These are phyloP conservation scores for Cicer arietinum DNA, from an alignment of 306 rosid species.

Conservation along the genomic window DNA sequence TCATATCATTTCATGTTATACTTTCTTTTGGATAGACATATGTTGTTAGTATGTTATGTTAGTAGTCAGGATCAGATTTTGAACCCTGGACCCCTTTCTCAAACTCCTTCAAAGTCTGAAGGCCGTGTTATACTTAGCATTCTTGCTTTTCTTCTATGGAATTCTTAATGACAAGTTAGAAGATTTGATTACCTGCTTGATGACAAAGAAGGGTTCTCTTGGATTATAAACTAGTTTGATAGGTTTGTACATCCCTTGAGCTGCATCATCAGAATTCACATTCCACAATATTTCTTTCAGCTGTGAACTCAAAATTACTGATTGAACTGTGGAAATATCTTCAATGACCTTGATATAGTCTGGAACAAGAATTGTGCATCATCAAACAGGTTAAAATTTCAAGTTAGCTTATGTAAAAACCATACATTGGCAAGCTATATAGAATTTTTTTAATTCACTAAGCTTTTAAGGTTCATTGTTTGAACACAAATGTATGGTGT, in stretches of 20 bases:
- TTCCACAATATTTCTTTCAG: constrained; percentile 76
- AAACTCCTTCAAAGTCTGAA: background rate
- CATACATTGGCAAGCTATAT: background rate
- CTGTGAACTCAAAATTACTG: constrained; percentile 77
- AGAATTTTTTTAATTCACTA: background rate
- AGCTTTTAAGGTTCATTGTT: background rate
- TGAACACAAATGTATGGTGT: background rate
- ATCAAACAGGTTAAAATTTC: background rate
- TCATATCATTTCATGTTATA: background rate
- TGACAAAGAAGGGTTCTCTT: constrained; percentile 85
- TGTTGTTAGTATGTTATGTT: no score
- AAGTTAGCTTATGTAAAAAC: constrained; percentile 12
- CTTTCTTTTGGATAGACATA: no score
- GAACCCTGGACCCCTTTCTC: no score
- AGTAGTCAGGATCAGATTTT: no score
- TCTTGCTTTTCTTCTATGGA: background rate
- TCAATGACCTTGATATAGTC: constrained; percentile 64
- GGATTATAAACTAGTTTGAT: constrained; percentile 83
- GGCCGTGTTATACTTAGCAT: background rate
- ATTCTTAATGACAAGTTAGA: constrained; percentile 13
- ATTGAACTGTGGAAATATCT: constrained; percentile 70
- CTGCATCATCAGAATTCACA: constrained; percentile 55
- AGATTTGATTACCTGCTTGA: constrained; percentile 72
- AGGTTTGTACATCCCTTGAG: constrained; percentile 69
- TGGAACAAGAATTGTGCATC: constrained; percentile 51